Base-by-base conservation (phyloP, 2,329 filamentous ascomycete genomes). In the Cercospora sp. region DNA sequence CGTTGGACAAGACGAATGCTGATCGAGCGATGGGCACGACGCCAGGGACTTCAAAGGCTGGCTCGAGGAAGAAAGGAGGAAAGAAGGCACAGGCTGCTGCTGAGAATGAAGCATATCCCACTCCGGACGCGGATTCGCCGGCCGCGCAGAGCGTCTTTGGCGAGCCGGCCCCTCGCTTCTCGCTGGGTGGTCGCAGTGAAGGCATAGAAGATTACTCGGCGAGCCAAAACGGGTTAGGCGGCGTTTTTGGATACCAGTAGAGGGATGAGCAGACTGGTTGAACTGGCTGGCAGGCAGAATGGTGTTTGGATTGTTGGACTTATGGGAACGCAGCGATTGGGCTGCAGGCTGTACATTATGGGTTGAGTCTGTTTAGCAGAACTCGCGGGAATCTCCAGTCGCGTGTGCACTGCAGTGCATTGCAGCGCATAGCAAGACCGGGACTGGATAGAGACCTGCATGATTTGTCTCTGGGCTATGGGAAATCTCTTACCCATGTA, bases 1-100 rank as follows among this genome's bases (percentile, higher is more conserved):
- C 70, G 0, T 33, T 59, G 16, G 68, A 70, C 12, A 68, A 67
- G 58, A 30, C 31, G 30, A 20, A 53, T 5, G 39, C 59, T 9
- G 66, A 67, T 62, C 60, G 23, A 7, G 30, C 31, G 13, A 64
- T n/a, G 31, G 65, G 53, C 0, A 16, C 31, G 60, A 28, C n/a
- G 1, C 20, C 33, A n/a, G 26, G 23, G 20, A 30, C n/a, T 28
- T 13, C n/a, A 30, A 58, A 57, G 6, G 12, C 12, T 12, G 33
- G 9, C 13, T n/a, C 36, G 59, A 62, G 16, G 51, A 63, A 45
- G 36, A 67, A 51, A 18, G 36, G 18, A 12, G 45, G 28, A 30
- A 53, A 45, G n/a, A 20, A 51, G 26, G 30, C 18, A 20, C 36
- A 23, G 42, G 12, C 8, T 30, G 20, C 13, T 51, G 42, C n/a